phyloP scores from a whole-genome alignment of 106 monocot species.

The Apostasia shenzhenica region DNA sequence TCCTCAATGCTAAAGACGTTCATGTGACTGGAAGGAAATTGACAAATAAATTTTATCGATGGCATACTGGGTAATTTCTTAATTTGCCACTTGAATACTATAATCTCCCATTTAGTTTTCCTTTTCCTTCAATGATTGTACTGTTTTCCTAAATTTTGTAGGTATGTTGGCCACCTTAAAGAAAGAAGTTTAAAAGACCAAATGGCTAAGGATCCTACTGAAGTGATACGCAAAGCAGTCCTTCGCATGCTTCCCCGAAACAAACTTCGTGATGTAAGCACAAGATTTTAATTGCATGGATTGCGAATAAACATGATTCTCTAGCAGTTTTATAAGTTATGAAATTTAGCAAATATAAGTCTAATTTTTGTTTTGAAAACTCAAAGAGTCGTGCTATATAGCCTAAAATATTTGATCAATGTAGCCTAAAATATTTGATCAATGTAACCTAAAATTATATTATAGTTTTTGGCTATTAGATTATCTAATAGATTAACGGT shows the following conservation, averaged over 20 bases:
- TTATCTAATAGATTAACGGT: no score
- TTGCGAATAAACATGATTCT: no score
- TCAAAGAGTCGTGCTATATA: no score
- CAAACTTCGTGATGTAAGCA: conserved; percentile 91
- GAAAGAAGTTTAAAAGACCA: conserved; percentile 91
- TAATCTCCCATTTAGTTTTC: background rate
- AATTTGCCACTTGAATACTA: background rate
- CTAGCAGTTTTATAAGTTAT: no score
- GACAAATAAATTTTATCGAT: conserved; percentile 82
- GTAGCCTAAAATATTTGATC: background rate
- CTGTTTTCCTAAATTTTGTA: conserved; percentile 11
- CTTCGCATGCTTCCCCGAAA: conserved; percentile 93
- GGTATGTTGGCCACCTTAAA: conserved; percentile 80
- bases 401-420: background rate
- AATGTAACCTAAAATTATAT: no score
- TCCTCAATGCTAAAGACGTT: conserved; percentile 91
- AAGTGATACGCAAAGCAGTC: conserved; percentile 97
- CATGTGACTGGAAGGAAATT: conserved; percentile 83
- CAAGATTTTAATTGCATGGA: no score
- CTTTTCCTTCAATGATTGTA: no score
- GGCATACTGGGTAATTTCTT: conserved; percentile 85
- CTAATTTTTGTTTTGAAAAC: background rate
- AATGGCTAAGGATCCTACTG: conserved; percentile 80
- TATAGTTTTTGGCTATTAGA: no score
- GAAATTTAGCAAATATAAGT: no score